Conservation (phyloP, 768 basidiomycete species). For the Calvatia gigantea region DNA sequence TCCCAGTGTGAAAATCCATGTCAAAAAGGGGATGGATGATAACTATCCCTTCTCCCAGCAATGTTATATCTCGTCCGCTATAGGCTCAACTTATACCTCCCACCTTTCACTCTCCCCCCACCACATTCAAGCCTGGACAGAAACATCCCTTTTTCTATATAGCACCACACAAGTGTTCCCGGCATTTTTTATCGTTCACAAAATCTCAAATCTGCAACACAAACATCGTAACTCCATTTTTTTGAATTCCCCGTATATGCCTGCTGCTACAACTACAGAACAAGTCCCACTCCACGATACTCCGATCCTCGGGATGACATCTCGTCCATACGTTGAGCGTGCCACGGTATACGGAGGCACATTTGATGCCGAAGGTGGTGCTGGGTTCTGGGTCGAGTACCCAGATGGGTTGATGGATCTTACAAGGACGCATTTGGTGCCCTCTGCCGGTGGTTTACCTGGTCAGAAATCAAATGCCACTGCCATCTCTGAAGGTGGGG, state of each 20-base stretch:
- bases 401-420: slow-evolving; percentile 61
- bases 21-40: background rate
- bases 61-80: slow-evolving; percentile 8
- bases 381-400: slow-evolving; percentile 68
- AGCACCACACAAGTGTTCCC: background rate
- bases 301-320: slow-evolving; percentile 41
- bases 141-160: background rate
- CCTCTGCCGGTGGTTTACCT: slow-evolving; percentile 15
- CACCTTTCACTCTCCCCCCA: background rate
- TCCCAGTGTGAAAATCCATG: background rate
- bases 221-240: background rate
- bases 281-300: slow-evolving; percentile 29
- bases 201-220: background rate
- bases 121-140: background rate
- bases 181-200: background rate
- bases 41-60: slow-evolving; percentile 1
- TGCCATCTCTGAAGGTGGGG: slow-evolving; percentile 12
- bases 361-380: slow-evolving; percentile 17
- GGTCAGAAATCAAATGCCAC: background rate
- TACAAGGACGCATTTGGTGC: slow-evolving; percentile 43
- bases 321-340: slow-evolving; percentile 39
- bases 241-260: no score
- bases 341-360: slow-evolving; percentile 52
- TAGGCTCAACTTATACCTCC: background rate
- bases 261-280: slow-evolving; percentile 9